phyloP scores from a whole-genome alignment of 805 yeast genomes.

The Cyberlindnera petersonii region DNA sequence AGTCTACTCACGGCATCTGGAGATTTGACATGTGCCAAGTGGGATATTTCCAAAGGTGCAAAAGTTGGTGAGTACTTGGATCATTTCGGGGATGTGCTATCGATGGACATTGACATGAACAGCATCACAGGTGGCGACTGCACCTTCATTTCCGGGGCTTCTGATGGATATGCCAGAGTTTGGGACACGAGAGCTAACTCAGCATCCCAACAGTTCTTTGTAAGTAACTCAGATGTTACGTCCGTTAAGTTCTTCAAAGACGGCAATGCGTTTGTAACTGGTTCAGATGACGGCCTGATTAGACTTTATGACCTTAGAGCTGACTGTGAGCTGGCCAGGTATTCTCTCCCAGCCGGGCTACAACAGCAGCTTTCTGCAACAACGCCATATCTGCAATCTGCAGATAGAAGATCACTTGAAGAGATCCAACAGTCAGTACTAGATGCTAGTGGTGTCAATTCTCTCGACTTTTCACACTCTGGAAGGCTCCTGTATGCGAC shows the following conservation, averaged over 20 bases:
- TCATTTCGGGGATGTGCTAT: constrained; percentile 69
- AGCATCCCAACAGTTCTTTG: constrained; percentile 46
- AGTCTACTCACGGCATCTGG: constrained; percentile 70
- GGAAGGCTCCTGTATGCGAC: constrained; percentile 75
- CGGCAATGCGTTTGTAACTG: constrained; percentile 66
- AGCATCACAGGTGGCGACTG: constrained; percentile 11
- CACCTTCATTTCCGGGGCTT: constrained; percentile 57
- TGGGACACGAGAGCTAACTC: constrained; percentile 53
- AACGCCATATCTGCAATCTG: constrained; percentile 21
- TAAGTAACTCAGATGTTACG: constrained; percentile 63
- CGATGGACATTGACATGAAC: constrained; percentile 35
- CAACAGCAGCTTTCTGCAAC: constrained; percentile 6
- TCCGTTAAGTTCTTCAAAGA: constrained; percentile 61
- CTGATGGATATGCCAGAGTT: constrained; percentile 62
- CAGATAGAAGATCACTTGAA: constrained; percentile 19
- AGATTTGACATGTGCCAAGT: constrained; percentile 71
- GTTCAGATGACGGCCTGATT: constrained; percentile 74
- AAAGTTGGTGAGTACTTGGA: constrained; percentile 53
- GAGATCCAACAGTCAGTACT: constrained; percentile 26
- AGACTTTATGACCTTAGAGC: constrained; percentile 72
- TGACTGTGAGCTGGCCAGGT: constrained; percentile 62
- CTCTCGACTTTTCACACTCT: constrained; percentile 67
- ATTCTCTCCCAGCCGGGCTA: constrained; percentile 30
- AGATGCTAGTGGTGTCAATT: constrained; percentile 65
- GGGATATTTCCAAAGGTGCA: constrained; percentile 71